Evolutionary conservation across 225 moss, liverwort and hornwort species (phyloP), one percentile per base, ranked within the genome.

Genomic region (Takakia lepidozioides): DNA sequence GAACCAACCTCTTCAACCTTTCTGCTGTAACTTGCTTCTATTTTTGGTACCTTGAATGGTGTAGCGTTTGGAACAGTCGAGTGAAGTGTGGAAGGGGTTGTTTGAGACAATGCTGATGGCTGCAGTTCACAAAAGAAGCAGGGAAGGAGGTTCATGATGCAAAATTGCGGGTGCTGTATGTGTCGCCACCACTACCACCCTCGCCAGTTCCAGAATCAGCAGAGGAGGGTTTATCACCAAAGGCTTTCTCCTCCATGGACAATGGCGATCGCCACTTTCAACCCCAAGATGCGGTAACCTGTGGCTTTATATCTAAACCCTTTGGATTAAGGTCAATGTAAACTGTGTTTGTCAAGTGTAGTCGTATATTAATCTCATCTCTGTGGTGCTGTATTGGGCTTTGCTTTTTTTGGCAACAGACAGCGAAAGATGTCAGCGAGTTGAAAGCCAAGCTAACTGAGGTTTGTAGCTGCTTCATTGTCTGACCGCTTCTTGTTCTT

Each of bases 151-250:
- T 98, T 18, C 74, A 83, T 48, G 95, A 98, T 66, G 82, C 82
- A 13, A 91, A 98, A 73, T 36, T 98, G 60, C 84, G 81, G 64
- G 95, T 98, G 37, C 46, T 98, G 2, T 98, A 91, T 55, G 77
- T 90, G 52, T 62, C 87, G 58, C 95, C 91, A 17, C 91, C 95
- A 28, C 90, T 90, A 85, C 95, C 78, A 52, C 95, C 95, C 48
- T 98, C 87, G 24, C 95, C 90, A 15, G 87, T 98, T 43, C 80
- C 83, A 24, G 95, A 98, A 61, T 91, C 91, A 20, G 85, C 87
- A 10, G 91, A 98, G 38, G 87, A 87, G 55, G 85, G 75, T 3
- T 59, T 73, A 38, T 80, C 84, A 58, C 82, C 84, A 0, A 87
- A 87, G 59, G 38, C 73, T 28, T 34, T 26, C 5, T 27, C 65